phyloP scores from a whole-genome alignment of 2,329 filamentous ascomycete species.

The Colletotrichum melonis region DNA sequence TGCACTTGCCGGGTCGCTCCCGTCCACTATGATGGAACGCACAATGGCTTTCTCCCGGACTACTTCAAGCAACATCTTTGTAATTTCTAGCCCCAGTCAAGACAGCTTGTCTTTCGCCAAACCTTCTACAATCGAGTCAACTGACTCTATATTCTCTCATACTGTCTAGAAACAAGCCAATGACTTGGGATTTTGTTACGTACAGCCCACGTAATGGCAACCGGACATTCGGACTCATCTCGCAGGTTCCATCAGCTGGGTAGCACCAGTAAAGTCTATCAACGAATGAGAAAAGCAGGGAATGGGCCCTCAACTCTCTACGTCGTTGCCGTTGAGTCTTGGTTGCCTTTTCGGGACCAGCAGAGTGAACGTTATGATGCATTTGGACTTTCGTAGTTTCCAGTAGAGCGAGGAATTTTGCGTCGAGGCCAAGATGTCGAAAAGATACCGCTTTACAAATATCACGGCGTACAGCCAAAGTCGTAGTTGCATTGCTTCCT shows the following conservation, averaged over 20 bases:
- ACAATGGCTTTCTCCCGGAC: background rate
- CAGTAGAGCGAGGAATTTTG: background rate
- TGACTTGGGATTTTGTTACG: constrained; percentile 7
- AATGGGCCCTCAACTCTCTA: background rate
- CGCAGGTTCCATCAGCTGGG: too few relatives aligned
- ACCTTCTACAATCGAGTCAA: background rate
- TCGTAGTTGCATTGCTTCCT: background rate
- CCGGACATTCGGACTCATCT: background rate
- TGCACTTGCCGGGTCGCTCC: background rate
- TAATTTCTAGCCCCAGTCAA: background rate
- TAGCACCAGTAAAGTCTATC: background rate
- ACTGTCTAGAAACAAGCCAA: background rate
- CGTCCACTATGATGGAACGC: background rate
- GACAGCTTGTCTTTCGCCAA: background rate
- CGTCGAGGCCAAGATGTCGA: background rate
- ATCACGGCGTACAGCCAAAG: background rate
- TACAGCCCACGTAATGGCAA: constrained; percentile 14
- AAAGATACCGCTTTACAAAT: background rate
- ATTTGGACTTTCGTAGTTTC: background rate
- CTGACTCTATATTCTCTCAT: background rate
- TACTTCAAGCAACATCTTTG: background rate
- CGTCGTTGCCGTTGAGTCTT: constrained; percentile 15
- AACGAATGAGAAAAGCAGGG: background rate
- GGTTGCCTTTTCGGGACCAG: constrained; percentile 8
- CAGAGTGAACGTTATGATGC: background rate